A percentile compares a stretch with the other conserved stretches of the same genome.
Evolutionary conservation across 2,329 filamentous ascomycete species (phyloP).

Genomic region (Hansfordia pulvinata): DNA sequence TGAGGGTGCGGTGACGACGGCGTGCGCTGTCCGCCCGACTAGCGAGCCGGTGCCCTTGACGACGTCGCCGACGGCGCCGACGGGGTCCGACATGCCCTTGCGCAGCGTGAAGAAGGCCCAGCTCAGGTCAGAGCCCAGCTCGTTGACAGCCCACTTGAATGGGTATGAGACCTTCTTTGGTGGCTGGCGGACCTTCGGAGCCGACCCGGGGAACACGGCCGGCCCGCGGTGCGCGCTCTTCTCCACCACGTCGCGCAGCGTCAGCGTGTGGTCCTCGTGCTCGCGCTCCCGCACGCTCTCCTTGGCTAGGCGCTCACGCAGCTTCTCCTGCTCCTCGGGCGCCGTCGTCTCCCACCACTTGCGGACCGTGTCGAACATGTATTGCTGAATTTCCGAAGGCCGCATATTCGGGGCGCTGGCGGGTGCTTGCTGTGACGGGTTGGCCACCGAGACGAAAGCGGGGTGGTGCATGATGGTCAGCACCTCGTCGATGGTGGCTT

Average conservation of each 20-base stretch:
- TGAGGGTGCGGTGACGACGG: too few relatives aligned
- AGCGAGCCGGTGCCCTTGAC: too few relatives aligned
- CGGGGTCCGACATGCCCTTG: too few relatives aligned
- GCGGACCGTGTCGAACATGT: conserved; percentile 53
- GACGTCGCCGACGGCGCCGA: conserved; percentile 16
- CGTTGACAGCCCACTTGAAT: conserved; percentile 9
- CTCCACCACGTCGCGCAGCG: conserved; percentile 12
- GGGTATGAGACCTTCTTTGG: conserved; percentile 12
- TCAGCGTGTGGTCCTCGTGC: conserved; percentile 15
- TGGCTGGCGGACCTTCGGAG: conserved; percentile 11
- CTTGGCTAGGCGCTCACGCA: conserved; percentile 11
- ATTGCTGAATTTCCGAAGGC: conserved; percentile 49
- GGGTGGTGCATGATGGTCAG: conserved; percentile 56
- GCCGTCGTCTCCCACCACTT: conserved; percentile 31
- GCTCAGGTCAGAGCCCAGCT: conserved; percentile 5
- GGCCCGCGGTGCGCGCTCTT: conserved; percentile 10
- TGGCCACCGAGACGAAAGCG: conserved; percentile 35
- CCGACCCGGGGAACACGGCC: conserved; percentile 14
- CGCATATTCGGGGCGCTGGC: too few relatives aligned
- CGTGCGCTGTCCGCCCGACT: too few relatives aligned
- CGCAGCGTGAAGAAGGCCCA: conserved; percentile 4
- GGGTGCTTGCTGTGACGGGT: too few relatives aligned
- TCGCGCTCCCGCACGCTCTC: conserved; percentile 13
- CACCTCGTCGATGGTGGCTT: conserved; percentile 49
- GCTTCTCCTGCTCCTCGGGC: conserved; percentile 2